Percentiles rank a stretch among this genome's conserved stretches.
Evolutionary conservation across 305 asterid genomes (phyloP).

Genomic region (Fraxinus albicans): DNA sequence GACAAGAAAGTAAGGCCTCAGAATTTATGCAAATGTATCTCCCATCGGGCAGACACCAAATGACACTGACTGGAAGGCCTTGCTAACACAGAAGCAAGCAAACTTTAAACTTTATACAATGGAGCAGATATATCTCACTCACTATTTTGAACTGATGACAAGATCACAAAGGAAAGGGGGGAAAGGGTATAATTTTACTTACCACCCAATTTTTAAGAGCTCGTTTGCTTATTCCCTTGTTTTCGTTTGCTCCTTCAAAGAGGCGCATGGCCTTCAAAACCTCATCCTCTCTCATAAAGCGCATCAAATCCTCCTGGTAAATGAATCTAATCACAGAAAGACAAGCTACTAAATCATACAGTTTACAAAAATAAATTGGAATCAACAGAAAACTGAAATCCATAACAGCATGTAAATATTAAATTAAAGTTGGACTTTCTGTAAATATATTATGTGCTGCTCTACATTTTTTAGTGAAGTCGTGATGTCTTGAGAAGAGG

Average conservation of each 20-base stretch:
- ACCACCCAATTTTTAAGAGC: constrained; percentile 88
- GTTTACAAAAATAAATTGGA: neutral
- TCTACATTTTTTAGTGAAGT: neutral
- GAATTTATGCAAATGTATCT: neutral
- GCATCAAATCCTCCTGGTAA: constrained; percentile 64
- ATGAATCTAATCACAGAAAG: constrained; percentile 45
- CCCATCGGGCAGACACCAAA: neutral
- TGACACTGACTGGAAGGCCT: neutral
- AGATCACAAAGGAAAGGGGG: neutral
- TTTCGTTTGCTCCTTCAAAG: constrained; percentile 64
- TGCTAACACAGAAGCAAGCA: neutral
- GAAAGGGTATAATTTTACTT: constrained; percentile 10
- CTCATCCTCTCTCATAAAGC: constrained; percentile 78
- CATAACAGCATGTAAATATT: neutral
- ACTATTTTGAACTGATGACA: neutral
- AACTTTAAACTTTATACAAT: neutral
- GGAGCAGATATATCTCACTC: neutral
- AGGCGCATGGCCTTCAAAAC: constrained; percentile 55
- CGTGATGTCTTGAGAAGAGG: neutral
- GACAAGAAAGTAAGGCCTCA: too few species aligned
- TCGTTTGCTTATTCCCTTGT: constrained; percentile 64
- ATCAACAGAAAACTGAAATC: neutral
- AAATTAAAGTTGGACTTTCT: neutral
- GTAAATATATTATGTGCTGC: neutral
- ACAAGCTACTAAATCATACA: constrained; percentile 1